Evolutionary conservation across 2,329 filamentous ascomycete genomes (phyloP), one percentile per base, ranked within the genome.

Genomic region (Teratosphaeria nubilosa): DNA sequence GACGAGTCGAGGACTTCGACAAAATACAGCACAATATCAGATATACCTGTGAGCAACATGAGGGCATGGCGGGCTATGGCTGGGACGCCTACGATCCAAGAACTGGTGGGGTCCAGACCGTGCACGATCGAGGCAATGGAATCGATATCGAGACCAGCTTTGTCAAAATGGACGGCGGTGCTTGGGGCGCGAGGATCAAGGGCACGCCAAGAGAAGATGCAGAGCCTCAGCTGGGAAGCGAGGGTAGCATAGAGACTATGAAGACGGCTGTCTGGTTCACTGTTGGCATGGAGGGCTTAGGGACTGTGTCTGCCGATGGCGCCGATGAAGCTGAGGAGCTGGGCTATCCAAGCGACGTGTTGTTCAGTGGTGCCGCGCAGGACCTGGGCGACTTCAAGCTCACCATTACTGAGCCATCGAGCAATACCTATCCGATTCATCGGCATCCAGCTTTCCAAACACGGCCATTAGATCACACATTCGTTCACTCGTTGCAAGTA

Each of bases 81-180:
- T 99, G 94, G 94, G 91, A 97, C 68, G 90, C 95, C 72, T 99
- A 95, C 73, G 94, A 99, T 74, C 86, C 91, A 24, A 82, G 94
- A 59, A 87, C 81, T 58, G 94, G 94, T 62, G 94, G 94, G 58
- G 80, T 88, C 24, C 90, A 99, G 74, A 88, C 88, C 0, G 92
- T 99, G 60, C 90, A 95, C 70, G 94, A 99, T 72, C 85, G 86
- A 56, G 87, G 83, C 54, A 99, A 99, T 75, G 83, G 82, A 58
- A 82, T 99, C 64, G 91, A 97, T 75, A 82, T 99, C 62, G 95
- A 88, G 9, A 96, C 92, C 51, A 88, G 90, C 55, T 96, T 97
- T 74, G 85, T 96, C 69, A 99, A 97, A 75, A 82, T 96, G 37
- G 89, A 91, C 1, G 94, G 94, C 58, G 65, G 64, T 11, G 95